Conservation (phyloP, 2,329 filamentous ascomycete species). For the Bipolaris victoriae region DNA sequence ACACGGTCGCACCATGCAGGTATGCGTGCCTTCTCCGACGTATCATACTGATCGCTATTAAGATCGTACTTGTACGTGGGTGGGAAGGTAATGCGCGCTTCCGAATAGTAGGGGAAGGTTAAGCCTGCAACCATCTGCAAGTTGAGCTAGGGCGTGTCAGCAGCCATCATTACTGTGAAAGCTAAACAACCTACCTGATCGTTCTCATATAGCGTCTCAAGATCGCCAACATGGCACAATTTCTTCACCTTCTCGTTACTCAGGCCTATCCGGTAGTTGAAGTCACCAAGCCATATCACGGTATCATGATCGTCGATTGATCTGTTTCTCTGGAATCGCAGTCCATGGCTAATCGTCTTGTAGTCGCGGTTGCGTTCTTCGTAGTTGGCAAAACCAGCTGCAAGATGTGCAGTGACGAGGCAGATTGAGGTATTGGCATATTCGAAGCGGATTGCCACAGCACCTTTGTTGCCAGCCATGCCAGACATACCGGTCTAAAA, state of each 20-base stretch:
- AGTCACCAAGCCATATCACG: constrained; percentile 92
- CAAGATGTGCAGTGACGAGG: constrained; percentile 94
- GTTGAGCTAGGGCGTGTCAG: constrained; percentile 68
- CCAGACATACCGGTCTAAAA: constrained; percentile 82
- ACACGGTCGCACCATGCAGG: constrained; percentile 98
- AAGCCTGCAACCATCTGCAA: constrained; percentile 94
- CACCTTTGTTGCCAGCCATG: constrained; percentile 97
- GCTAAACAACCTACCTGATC: constrained; percentile 68
- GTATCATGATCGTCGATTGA: constrained; percentile 90
- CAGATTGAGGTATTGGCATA: constrained; percentile 92
- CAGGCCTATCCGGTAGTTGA: constrained; percentile 96
- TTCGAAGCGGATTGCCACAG: constrained; percentile 93
- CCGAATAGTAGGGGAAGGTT: constrained; percentile 89
- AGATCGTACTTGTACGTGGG: constrained; percentile 97
- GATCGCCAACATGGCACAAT: constrained; percentile 73
- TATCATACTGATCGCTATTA: constrained; percentile 87
- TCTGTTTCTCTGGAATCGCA: constrained; percentile 89
- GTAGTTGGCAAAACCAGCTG: constrained; percentile 94
- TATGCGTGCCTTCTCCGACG: constrained; percentile 91
- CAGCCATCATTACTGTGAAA: background rate
- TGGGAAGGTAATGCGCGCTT: constrained; percentile 83
- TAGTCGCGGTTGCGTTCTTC: constrained; percentile 96
- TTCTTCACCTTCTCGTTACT: constrained; percentile 77
- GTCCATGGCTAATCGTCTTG: constrained; percentile 80
- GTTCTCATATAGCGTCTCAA: constrained; percentile 84